A percentile compares a stretch with the other conserved stretches of the same genome.
Evolutionary conservation across 2,329 filamentous ascomycete genomes (phyloP).

Genomic region (Talaromyces sp.): DNA sequence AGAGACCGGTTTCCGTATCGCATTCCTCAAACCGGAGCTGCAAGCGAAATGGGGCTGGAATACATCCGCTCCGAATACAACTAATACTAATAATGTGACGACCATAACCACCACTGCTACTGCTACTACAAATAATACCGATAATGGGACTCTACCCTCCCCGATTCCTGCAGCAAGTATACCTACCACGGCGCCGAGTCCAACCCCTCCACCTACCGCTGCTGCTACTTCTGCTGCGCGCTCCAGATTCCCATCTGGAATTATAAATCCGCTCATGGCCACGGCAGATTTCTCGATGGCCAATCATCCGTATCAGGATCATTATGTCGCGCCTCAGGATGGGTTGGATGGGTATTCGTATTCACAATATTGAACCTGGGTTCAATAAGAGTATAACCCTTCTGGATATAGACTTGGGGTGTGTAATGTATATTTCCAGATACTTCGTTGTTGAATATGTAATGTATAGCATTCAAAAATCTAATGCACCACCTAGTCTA

Average conservation of each 20-base stretch:
- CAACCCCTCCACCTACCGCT: constrained; percentile 22
- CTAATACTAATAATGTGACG: neutral
- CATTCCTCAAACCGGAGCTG: constrained; percentile 68
- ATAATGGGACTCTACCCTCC: constrained; percentile 1
- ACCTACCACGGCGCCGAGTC: constrained; percentile 23
- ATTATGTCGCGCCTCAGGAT: constrained; percentile 67
- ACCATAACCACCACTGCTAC: neutral
- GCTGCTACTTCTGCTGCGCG: constrained; percentile 24
- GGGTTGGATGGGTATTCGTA: constrained; percentile 29
- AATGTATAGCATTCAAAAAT: no score
- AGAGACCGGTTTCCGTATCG: constrained; percentile 75
- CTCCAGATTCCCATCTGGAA: constrained; percentile 42
- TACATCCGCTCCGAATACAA: neutral
- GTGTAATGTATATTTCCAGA: neutral
- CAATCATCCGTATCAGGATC: constrained; percentile 76
- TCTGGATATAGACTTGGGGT: neutral
- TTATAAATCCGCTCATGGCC: constrained; percentile 68
- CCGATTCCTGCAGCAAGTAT: neutral
- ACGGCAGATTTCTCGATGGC: constrained; percentile 72
- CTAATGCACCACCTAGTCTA: neutral
- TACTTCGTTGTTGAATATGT: no score
- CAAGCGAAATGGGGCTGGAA: constrained; percentile 76
- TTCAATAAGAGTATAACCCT: neutral
- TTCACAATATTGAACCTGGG: neutral
- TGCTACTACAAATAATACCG: neutral